A percentile compares a stretch with the other conserved stretches of the same genome.
Conservation (phyloP, 306 rosid species). For the Quercus dentata region DNA sequence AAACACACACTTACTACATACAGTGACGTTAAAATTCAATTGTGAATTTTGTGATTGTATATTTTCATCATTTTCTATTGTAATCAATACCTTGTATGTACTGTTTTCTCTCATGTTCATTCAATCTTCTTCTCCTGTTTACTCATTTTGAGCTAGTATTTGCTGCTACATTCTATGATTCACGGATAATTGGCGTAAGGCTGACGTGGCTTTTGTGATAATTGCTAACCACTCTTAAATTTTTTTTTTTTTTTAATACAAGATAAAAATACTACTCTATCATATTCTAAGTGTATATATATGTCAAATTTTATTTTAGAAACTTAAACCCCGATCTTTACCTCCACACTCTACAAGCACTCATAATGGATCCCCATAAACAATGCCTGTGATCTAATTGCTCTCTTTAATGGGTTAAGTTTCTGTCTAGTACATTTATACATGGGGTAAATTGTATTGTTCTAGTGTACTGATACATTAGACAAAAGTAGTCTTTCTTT, state of each 20-base stretch:
- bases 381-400: no score
- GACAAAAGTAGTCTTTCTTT: no score
- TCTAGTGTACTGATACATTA: no score
- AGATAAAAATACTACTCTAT: rapidly evolving
- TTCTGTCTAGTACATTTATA: no score
- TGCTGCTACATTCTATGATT: background rate
- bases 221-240: no score
- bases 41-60: background rate
- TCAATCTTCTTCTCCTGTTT: background rate
- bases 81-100: background rate
- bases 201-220: background rate
- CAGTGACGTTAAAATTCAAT: no score
- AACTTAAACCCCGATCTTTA: rapidly evolving
- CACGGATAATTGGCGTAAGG: background rate
- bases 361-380: no score
- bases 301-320: rapidly evolving
- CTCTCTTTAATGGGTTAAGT: no score
- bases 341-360: rapidly evolving
- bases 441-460: no score
- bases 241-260: no score
- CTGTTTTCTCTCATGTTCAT: background rate
- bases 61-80: background rate
- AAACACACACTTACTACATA: no score
- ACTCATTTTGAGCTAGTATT: background rate
- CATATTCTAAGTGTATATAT: no score